Evolutionary conservation across 2,329 filamentous ascomycete species (phyloP).

Genomic region (Fusarium longipes): DNA sequence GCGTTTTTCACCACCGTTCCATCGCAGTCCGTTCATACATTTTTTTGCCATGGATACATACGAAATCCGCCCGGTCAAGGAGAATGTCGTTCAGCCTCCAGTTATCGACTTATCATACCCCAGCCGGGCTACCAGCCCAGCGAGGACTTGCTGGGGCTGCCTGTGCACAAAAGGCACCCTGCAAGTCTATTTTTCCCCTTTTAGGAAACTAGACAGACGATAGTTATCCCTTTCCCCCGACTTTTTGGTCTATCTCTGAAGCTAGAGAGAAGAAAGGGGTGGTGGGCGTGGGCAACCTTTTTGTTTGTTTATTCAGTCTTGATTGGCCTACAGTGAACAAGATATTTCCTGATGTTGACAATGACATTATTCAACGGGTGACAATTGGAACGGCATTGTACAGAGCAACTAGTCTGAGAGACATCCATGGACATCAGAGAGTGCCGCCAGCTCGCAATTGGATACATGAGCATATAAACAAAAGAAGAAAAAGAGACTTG

Average conservation of each 20-base stretch:
- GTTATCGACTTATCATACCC: constrained; percentile 19
- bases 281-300: constrained; percentile 19
- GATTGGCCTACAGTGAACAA: constrained; percentile 16
- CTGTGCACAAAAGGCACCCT: constrained; percentile 9
- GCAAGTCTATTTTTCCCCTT: constrained; percentile 19
- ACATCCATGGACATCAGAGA: too few species aligned
- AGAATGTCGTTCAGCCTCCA: constrained; percentile 1
- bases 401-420: too few species aligned
- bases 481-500: neutral
- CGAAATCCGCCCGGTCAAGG: constrained; percentile 4
- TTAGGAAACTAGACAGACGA: constrained; percentile 21
- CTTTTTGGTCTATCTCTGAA: constrained; percentile 12
- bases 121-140: neutral
- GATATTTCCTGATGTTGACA: constrained; percentile 13
- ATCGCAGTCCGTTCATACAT: neutral
- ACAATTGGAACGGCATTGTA: neutral
- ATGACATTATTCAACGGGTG: constrained; percentile 6
- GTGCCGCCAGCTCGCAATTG: neutral
- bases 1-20: neutral
- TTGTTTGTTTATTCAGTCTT: neutral
- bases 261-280: constrained; percentile 5
- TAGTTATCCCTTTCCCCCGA: constrained; percentile 5
- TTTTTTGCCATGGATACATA: neutral
- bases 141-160: too few species aligned
- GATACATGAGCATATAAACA: neutral